These are phyloP conservation scores for Rutidosis leptorrhynchoides DNA, from an alignment of 129 eudicot genomes.

Conservation along the genomic window DNA sequence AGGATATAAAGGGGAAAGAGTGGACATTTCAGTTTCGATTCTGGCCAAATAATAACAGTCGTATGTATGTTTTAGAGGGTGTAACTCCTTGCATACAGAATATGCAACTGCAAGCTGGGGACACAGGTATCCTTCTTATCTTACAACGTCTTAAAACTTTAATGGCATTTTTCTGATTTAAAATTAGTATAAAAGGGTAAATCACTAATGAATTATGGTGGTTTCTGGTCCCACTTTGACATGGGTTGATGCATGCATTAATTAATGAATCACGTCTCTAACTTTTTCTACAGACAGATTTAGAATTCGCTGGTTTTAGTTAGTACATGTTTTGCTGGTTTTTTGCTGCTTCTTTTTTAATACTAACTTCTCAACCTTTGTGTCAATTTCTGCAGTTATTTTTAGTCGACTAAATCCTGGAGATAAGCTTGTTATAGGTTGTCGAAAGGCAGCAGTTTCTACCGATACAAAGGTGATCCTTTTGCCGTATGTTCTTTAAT, in stretches of 20 bases:
- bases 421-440: constrained; percentile 89
- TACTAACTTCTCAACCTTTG: neutral
- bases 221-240: too few species aligned
- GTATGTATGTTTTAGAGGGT: constrained; percentile 99
- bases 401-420: constrained; percentile 87
- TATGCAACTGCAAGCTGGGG: constrained; percentile 98
- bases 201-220: too few species aligned
- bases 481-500: too few species aligned
- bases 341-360: neutral
- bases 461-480: constrained; percentile 61
- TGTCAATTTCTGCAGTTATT: constrained; percentile 45
- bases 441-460: constrained; percentile 70
- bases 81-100: constrained; percentile 98
- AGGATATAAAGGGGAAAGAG: constrained; percentile 94
- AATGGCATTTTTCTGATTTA: neutral
- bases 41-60: constrained; percentile 98
- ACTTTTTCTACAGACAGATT: neutral
- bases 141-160: neutral
- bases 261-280: neutral
- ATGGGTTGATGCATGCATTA: too few species aligned
- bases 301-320: neutral
- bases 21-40: constrained; percentile 99
- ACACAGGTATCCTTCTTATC: constrained; percentile 59
- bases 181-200: neutral
- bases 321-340: neutral